Evolutionary conservation across 768 basidiomycete species (phyloP), one percentile per base, ranked within the genome.

Genomic region (Lactarius indigo): DNA sequence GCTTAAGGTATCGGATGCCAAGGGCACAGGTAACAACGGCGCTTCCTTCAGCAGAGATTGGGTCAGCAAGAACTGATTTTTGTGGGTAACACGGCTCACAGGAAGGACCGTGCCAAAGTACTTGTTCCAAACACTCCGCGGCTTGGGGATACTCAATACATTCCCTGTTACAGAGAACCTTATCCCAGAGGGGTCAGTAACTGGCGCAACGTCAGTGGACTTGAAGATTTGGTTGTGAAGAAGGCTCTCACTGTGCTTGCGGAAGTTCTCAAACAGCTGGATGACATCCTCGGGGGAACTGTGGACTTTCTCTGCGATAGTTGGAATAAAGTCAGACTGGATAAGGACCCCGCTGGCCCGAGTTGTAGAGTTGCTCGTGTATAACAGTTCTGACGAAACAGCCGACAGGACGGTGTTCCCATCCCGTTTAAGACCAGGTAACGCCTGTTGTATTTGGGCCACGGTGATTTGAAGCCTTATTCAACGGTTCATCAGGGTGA

Each of bases 161-260:
- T 97, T 88, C 13, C 97, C 97, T n/a, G 89, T 85, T 12, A 98
- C 90, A 1, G 92, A 91, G 74, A 99, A 90, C 44, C 97, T 87
- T 26, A 95, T 81, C 50, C 88, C 91, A 23, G 87, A 83, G 3
- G 96, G 92, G 68, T 91, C 81, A 15, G 88, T 90, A 69, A 97
- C 94, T 98, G 71, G 3, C 8, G n/a, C 1, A 20, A 44, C 18
- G 57, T 28, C 5, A 39, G 68, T 59, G 18, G 59, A 35, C 59
- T 18, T 57, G 3, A 56, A 28, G 35, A 31, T n/a, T 15, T 12
- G 56, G 61, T 55, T 35, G 59, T 33, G 44, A 20, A 62, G 30
- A 39, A 42, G 57, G 61, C 59, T 80, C 92, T 72, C 70, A 96
- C 94, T 70, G 66, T 77, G 76, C 62, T 79, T 78, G 70, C 94